Percentiles rank a stretch among this genome's conserved stretches.
phyloP scores from a whole-genome alignment of 345 rosid species.

The Lepidium sativum region DNA sequence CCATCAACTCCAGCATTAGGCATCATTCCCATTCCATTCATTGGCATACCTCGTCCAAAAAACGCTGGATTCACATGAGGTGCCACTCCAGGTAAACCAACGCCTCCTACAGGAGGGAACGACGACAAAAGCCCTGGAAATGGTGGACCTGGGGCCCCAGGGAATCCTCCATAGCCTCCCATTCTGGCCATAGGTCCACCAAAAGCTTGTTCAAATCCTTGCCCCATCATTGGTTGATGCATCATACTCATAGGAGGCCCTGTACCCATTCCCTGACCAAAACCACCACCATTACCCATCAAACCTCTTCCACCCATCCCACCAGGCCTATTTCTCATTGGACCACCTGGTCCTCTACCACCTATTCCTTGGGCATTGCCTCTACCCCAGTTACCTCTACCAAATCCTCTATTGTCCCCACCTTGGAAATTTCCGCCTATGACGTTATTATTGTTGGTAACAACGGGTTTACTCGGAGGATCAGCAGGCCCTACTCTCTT shows the following conservation, averaged over 20 bases:
- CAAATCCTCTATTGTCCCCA: constrained; percentile 56
- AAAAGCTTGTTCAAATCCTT: constrained; percentile 75
- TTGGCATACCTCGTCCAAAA: constrained; percentile 68
- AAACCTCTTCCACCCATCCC: constrained; percentile 63
- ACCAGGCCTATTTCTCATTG: constrained; percentile 57
- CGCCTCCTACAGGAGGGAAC: constrained; percentile 56
- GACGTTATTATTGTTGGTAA: constrained; percentile 32
- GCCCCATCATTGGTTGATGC: constrained; percentile 76
- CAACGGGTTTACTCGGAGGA: constrained; percentile 31
- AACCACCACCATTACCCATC: constrained; percentile 63
- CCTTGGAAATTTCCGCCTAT: constrained; percentile 65
- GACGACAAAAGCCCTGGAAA: constrained; percentile 58
- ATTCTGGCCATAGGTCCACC: constrained; percentile 79
- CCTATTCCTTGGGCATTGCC: constrained; percentile 68
- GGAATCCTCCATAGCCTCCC: constrained; percentile 72
- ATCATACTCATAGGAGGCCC: constrained; percentile 49
- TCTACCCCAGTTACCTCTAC: constrained; percentile 70
- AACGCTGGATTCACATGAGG: constrained; percentile 89
- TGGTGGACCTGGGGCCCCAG: constrained; percentile 60
- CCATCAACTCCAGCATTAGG: constrained; percentile 51
- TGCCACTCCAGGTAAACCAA: constrained; percentile 75
- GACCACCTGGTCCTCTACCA: constrained; percentile 64
- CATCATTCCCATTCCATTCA: constrained; percentile 79
- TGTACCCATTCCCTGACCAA: constrained; percentile 58
- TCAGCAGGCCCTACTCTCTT: constrained; percentile 61